A percentile compares a stretch with the other conserved stretches of the same genome.
Conservation (phyloP, 1,284 basidiomycete genomes). For the Fomitopsis schrenkii region DNA sequence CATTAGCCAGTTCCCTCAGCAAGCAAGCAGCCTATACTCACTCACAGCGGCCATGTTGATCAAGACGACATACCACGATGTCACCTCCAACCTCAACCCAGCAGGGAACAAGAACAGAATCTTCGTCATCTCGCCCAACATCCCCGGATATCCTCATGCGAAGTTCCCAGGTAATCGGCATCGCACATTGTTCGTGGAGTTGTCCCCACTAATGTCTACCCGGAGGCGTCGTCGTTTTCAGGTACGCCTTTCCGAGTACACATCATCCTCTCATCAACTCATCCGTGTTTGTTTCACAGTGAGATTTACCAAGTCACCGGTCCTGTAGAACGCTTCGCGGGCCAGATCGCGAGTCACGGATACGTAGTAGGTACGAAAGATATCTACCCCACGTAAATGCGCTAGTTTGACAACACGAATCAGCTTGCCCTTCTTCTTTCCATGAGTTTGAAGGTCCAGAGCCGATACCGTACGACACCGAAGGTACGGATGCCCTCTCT, state of each 20-base stretch:
- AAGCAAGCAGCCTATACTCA: neutral
- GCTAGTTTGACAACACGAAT: neutral
- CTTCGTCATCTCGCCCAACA: constrained; percentile 66
- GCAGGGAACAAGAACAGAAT: constrained; percentile 71
- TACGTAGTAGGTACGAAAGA: constrained; percentile 62
- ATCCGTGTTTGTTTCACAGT: constrained; percentile 22
- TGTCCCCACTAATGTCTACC: neutral
- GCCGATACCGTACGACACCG: constrained; percentile 79
- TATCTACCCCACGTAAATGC: neutral
- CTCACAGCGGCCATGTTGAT: constrained; percentile 55
- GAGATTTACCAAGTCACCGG: constrained; percentile 88
- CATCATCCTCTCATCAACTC: neutral
- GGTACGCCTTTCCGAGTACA: constrained; percentile 34
- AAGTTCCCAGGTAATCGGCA: constrained; percentile 67
- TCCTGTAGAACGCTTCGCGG: constrained; percentile 85
- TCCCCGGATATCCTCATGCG: constrained; percentile 74
- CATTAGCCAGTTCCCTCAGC: neutral
- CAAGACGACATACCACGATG: constrained; percentile 72
- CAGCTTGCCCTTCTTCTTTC: constrained; percentile 79
- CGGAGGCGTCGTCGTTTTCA: constrained; percentile 75
- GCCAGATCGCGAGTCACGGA: constrained; percentile 89
- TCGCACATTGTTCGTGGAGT: neutral
- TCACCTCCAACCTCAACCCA: constrained; percentile 63
- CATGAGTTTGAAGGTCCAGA: constrained; percentile 91
- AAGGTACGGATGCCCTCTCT: constrained; percentile 44